Evolutionary conservation across 495 filamentous ascomycete genomes (phyloP), one percentile per base, ranked within the genome.

Genomic region (Neurospora cerealis): DNA sequence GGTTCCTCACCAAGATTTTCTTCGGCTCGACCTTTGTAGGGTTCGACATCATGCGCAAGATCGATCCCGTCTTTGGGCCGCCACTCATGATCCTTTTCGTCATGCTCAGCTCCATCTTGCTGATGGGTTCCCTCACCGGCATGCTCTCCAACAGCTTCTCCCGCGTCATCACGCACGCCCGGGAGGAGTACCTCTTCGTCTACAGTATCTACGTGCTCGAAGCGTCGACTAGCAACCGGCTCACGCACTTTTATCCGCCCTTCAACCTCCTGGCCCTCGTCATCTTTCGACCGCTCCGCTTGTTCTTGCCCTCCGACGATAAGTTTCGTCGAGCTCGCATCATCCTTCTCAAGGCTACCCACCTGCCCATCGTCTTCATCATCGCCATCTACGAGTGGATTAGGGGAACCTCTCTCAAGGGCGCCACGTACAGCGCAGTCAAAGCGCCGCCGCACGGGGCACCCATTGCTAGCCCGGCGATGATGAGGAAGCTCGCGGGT

Each of bases 101-200:
- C 39, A 92, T 87, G 40, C 86, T 98, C 80, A 96, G 93, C 74
- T 96, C 95, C 75, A 93, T 97, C 72, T 86, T 97, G 17, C 86
- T 98, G n/a, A 91, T 96, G 76, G 96, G 95, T 46, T 95, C 93
- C 19, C 85, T 97, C 73, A 96, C 97, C 72, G 94, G 92, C 86
- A 89, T 98, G 82, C 89, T 98, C 75, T 95, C 92, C 76, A 95
- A 96, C 85, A 93, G 90, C 79, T 89, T 97, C 76, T 92, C 91
- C 48, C 93, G 92, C 79, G 93, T 98, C 80, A 85, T 91, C 84
- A 82, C 81, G 10, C 84, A 88, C 75, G 85, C 87, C 15, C 92
- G 91, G 73, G 93, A 95, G 81, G 93, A 95, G 82, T 95, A 95
- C 81, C 88, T 94, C n/a, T 95, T 93, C 73, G 89, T 94, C 82